phyloP scores from a whole-genome alignment of 2,329 filamentous ascomycete species.

The Cercospora sesami region DNA sequence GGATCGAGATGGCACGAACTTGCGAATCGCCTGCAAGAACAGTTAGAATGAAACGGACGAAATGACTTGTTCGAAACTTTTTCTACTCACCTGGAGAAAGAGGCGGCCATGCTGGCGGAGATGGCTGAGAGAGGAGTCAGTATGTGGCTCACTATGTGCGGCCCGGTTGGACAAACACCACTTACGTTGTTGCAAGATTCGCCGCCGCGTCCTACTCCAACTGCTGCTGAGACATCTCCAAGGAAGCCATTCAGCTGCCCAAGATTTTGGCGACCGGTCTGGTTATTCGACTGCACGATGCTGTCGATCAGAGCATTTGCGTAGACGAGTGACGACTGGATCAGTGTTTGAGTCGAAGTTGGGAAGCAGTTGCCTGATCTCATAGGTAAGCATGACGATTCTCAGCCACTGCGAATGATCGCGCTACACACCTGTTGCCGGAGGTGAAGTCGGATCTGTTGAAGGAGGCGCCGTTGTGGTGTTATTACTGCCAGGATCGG shows the following conservation, averaged over 20 bases:
- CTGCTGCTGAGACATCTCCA: conserved; percentile 17
- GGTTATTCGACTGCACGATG: conserved; percentile 19
- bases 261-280: conserved; percentile 18
- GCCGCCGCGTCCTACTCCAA: conserved; percentile 5
- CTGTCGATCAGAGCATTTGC: conserved; percentile 20
- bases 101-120: conserved; percentile 15
- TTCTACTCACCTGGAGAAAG: conserved; percentile 9
- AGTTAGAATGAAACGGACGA: background rate
- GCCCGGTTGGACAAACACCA: background rate
- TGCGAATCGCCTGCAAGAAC: conserved; percentile 2
- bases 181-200: conserved; percentile 17
- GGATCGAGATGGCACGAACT: conserved; percentile 19
- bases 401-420: background rate
- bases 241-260: conserved; percentile 21
- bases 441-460: background rate
- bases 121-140: background rate
- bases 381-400: background rate
- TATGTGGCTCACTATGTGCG: background rate
- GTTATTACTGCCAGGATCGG: conserved; percentile 1
- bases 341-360: conserved; percentile 11
- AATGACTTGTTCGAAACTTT: background rate
- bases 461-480: conserved; percentile 5
- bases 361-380: conserved; percentile 15
- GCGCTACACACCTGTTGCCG: background rate
- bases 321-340: conserved; percentile 15